Evolutionary conservation across 1,284 basidiomycete genomes (phyloP).

Genomic region (Cutaneotrichosporon sp.): DNA sequence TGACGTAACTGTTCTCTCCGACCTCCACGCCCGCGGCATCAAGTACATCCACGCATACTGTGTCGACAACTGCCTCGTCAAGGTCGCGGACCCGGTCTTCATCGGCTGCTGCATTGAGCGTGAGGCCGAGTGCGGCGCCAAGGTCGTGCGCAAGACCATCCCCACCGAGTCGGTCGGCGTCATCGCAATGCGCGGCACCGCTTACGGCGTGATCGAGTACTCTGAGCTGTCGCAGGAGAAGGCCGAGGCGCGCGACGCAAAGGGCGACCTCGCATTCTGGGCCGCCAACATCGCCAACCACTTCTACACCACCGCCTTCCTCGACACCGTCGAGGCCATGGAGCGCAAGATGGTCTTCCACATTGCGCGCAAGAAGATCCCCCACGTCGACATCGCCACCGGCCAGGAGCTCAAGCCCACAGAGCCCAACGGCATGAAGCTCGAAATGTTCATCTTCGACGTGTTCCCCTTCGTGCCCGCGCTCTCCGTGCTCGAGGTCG

Average conservation of each 20-base stretch:
- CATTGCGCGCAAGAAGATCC: constrained; percentile 97
- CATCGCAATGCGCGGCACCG: constrained; percentile 72
- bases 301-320: constrained; percentile 88
- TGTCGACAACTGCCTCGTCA: constrained; percentile 98
- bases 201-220: constrained; percentile 93
- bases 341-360: constrained; percentile 91
- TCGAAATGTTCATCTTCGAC: constrained; percentile 98
- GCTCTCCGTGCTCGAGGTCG: constrained; percentile 86
- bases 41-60: constrained; percentile 92
- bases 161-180: constrained; percentile 94
- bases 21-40: constrained; percentile 71
- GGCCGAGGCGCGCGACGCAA: constrained; percentile 66
- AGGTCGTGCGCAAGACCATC: constrained; percentile 86
- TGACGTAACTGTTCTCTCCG: constrained; percentile 69
- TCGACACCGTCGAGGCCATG: constrained; percentile 73
- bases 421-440: constrained; percentile 97
- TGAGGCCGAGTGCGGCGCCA: constrained; percentile 83
- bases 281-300: constrained; percentile 98
- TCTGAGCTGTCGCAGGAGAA: constrained; percentile 88
- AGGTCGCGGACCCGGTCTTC: constrained; percentile 95
- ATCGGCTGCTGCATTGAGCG: constrained; percentile 86
- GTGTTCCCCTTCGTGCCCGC: constrained; percentile 88
- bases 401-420: constrained; percentile 68
- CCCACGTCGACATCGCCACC: constrained; percentile 65
- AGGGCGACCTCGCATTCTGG: constrained; percentile 78